Percentiles rank a stretch among this genome's conserved stretches.
phyloP scores from a whole-genome alignment of 2,329 filamentous ascomycete genomes.

The Drechslerella stenobrocha region DNA sequence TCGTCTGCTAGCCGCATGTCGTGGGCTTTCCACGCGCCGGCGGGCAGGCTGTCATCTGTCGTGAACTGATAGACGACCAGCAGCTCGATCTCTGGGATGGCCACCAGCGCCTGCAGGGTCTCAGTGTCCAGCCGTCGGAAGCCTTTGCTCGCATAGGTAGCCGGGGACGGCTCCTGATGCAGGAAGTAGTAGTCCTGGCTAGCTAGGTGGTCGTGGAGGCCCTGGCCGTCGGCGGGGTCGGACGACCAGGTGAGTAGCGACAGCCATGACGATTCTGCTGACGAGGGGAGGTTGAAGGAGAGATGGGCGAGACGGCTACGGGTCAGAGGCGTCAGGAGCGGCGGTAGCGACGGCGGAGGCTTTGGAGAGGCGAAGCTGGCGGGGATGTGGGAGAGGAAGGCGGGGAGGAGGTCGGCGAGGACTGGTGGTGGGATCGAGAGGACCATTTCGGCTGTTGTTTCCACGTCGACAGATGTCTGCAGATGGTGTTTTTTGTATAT shows the following conservation, averaged over 20 bases:
- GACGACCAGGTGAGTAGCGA: slow-evolving; percentile 67
- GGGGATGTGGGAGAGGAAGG: slow-evolving; percentile 65
- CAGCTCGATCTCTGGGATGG: slow-evolving; percentile 27
- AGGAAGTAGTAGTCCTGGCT: slow-evolving; percentile 70
- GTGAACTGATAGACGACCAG: slow-evolving; percentile 30
- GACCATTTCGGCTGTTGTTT: slow-evolving; percentile 49
- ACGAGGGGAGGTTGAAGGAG: slow-evolving; percentile 59
- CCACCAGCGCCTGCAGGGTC: slow-evolving; percentile 58
- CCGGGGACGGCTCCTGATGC: slow-evolving; percentile 72
- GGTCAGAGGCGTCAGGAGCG: slow-evolving; percentile 67
- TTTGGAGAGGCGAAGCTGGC: slow-evolving; percentile 64
- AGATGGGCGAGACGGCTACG: slow-evolving; percentile 69
- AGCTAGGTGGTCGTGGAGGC: slow-evolving; percentile 64
- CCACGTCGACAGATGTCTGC: too few species aligned
- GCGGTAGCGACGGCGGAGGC: slow-evolving; percentile 63
- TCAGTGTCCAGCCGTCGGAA: slow-evolving; percentile 74
- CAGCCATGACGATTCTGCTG: slow-evolving; percentile 65
- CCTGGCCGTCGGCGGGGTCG: slow-evolving; percentile 62
- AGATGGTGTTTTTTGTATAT: too few species aligned
- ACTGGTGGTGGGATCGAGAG: slow-evolving; percentile 49
- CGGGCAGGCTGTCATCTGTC: slow-evolving; percentile 6
- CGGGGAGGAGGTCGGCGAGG: slow-evolving; percentile 58
- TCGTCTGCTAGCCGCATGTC: slow-evolving; percentile 37
- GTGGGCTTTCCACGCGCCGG: slow-evolving; percentile 26
- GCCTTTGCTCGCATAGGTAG: slow-evolving; percentile 63